These are phyloP conservation scores for Dactylorhiza incarnata DNA, from an alignment of 106 monocot species.

Conservation along the genomic window DNA sequence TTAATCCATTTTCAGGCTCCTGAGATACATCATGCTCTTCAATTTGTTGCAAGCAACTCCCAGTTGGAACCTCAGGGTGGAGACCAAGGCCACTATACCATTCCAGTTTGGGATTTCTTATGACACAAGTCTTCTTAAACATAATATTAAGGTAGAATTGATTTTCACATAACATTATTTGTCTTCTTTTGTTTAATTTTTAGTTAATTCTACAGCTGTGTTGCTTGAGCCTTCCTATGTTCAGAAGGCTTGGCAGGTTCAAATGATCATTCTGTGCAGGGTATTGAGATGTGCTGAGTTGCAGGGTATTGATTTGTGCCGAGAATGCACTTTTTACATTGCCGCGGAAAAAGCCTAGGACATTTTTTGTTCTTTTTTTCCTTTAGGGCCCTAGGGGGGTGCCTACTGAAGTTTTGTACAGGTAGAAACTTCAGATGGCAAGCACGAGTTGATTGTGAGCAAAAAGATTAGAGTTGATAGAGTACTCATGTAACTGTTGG, in stretches of 20 bases:
- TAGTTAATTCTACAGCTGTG: too few species aligned
- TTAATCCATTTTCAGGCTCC: constrained; percentile 3
- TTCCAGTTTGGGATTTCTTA: constrained; percentile 34
- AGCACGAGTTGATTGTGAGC: not conserved
- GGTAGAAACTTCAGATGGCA: not conserved
- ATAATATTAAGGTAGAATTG: too few species aligned
- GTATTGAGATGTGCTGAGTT: not conserved
- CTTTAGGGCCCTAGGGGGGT: not conserved
- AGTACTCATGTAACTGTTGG: not conserved
- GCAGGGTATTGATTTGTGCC: too few species aligned
- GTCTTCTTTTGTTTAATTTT: too few species aligned
- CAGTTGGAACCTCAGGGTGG: constrained; percentile 23
- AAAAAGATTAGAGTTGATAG: not conserved
- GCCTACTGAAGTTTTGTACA: not conserved
- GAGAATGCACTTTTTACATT: too few species aligned
- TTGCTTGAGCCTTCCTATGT: too few species aligned
- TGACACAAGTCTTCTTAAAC: not conserved
- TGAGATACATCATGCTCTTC: constrained; percentile 23
- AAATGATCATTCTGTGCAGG: not conserved
- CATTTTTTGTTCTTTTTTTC: not conserved
- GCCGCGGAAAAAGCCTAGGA: too few species aligned
- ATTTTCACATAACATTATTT: too few species aligned
- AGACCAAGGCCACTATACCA: constrained; percentile 20
- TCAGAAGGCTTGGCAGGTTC: not conserved
- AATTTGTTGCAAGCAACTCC: constrained; percentile 19